Conservation (phyloP, 371 early-diverging fungal genomes). For the Mortierella sp. region DNA sequence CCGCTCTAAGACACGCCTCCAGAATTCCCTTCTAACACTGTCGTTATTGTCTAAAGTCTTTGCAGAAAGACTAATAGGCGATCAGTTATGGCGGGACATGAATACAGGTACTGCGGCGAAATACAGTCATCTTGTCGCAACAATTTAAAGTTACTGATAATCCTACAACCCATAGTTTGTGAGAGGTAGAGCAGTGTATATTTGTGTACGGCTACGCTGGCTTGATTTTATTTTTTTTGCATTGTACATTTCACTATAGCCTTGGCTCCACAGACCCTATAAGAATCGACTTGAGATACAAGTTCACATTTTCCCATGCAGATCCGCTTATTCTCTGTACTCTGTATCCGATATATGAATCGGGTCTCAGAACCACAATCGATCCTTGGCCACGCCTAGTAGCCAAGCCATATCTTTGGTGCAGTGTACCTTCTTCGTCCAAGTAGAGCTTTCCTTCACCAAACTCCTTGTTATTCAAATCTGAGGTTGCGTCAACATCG, state of each 20-base stretch:
- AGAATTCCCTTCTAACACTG: too few species aligned
- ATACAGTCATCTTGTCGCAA: too few species aligned
- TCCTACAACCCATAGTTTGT: too few species aligned
- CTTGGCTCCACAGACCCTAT: not conserved
- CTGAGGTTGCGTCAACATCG: not conserved
- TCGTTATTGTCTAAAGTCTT: too few species aligned
- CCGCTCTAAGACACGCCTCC: too few species aligned
- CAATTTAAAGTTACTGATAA: too few species aligned
- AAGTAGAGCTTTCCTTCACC: constrained; percentile 28
- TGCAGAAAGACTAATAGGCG: too few species aligned
- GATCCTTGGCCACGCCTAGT: constrained; percentile 1
- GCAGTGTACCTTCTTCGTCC: constrained; percentile 1
- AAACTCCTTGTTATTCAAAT: not conserved
- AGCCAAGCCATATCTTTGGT: constrained; percentile 17
- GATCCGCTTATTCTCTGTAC: constrained; percentile 14
- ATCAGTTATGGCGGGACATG: too few species aligned
- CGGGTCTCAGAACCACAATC: constrained; percentile 29
- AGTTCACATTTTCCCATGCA: constrained; percentile 31
- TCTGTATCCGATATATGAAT: constrained; percentile 22
- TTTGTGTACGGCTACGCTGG: too few species aligned
- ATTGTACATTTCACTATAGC: not conserved
- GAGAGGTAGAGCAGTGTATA: too few species aligned
- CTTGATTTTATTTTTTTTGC: too few species aligned
- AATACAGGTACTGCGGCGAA: too few species aligned
- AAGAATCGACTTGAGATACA: constrained; percentile 26